phyloP scores from a whole-genome alignment of 495 filamentous ascomycete species.

The Durotheca rogersii region DNA sequence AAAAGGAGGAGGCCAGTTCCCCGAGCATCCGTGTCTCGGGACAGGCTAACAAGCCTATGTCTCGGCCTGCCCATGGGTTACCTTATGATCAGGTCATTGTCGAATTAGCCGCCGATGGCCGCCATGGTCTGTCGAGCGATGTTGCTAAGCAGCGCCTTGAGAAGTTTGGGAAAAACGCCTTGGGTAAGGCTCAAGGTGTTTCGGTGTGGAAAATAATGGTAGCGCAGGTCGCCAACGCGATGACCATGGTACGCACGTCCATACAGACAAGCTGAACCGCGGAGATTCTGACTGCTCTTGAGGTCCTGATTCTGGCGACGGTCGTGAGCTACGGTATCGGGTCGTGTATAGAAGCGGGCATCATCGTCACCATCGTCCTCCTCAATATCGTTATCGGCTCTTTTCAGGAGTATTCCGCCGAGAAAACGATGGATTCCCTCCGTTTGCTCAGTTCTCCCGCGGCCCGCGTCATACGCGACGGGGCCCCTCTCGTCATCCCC shows the following conservation, averaged over 20 bases:
- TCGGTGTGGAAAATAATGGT: conserved; percentile 71
- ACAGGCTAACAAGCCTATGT: conserved; percentile 55
- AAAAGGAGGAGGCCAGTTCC: neutral
- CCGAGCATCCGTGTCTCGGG: conserved; percentile 47
- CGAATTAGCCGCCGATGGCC: conserved; percentile 59
- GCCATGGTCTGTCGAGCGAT: conserved; percentile 58
- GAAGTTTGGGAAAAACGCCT: conserved; percentile 60
- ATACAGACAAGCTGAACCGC: conserved; percentile 41
- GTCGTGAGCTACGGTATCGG: conserved; percentile 66
- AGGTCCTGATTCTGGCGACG: conserved; percentile 77
- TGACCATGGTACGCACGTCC: conserved; percentile 49
- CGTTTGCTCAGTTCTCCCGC: conserved; percentile 63
- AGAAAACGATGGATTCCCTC: conserved; percentile 76
- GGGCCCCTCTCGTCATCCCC: conserved; percentile 53
- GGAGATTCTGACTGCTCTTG: conserved; percentile 1
- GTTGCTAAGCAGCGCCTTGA: conserved; percentile 59
- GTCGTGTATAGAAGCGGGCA: conserved; percentile 71
- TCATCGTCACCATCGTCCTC: conserved; percentile 63
- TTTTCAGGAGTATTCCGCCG: conserved; percentile 68
- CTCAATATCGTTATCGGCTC: conserved; percentile 71
- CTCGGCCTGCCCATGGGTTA: conserved; percentile 65
- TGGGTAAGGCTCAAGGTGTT: conserved; percentile 61
- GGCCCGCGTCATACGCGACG: conserved; percentile 58
- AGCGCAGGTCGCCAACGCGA: conserved; percentile 55
- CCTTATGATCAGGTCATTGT: conserved; percentile 52